phyloP scores from a whole-genome alignment of 2,329 filamentous ascomycete genomes.

The Phaeoacremonium minimum region DNA sequence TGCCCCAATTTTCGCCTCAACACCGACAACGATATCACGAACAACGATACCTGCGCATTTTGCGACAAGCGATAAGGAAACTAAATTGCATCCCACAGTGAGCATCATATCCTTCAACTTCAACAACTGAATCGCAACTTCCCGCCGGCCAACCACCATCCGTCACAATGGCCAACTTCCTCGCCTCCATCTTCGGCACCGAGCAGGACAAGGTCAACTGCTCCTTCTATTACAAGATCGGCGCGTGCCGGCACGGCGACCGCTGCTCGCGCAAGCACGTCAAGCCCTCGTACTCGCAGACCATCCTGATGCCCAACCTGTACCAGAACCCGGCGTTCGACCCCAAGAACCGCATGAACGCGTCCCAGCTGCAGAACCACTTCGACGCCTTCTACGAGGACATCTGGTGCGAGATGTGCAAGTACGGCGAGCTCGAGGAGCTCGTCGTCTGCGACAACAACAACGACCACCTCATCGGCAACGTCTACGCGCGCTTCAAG shows the following conservation, averaged over 20 bases:
- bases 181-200: constrained; percentile 98
- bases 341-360: constrained; percentile 94
- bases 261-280: constrained; percentile 98
- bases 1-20: too few relatives aligned
- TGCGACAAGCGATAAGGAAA: too few relatives aligned
- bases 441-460: constrained; percentile 99
- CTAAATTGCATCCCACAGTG: too few relatives aligned
- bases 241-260: constrained; percentile 96
- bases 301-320: constrained; percentile 94
- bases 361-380: constrained; percentile 94
- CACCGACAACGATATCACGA: constrained; percentile 1
- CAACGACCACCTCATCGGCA: constrained; percentile 98
- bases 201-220: constrained; percentile 97
- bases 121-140: too few relatives aligned
- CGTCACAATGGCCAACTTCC: constrained; percentile 83
- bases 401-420: constrained; percentile 99
- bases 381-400: constrained; percentile 99
- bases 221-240: constrained; percentile 99
- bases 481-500: constrained; percentile 99
- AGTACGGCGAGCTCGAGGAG: constrained; percentile 96
- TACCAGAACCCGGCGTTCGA: constrained; percentile 99
- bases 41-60: not conserved
- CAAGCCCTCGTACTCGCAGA: constrained; percentile 97
- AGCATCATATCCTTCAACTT: too few relatives aligned
- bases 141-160: too few relatives aligned